These are phyloP conservation scores for Penicillium pulvis DNA, from an alignment of 495 filamentous ascomycete species.

Conservation along the genomic window DNA sequence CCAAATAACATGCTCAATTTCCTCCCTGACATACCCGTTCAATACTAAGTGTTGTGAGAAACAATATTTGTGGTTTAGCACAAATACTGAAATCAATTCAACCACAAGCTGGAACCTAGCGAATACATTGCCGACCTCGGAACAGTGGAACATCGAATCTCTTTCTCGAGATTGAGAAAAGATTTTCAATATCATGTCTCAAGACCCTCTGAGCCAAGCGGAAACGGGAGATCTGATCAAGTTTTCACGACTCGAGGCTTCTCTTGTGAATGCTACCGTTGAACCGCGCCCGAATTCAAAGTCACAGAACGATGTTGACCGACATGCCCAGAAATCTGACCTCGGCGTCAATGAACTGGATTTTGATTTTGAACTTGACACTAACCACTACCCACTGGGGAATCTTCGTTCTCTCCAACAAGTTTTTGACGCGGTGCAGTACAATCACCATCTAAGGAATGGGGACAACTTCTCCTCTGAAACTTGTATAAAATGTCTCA, in stretches of 20 bases:
- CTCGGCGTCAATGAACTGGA: slow-evolving; percentile 14
- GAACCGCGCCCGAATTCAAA: slow-evolving; percentile 15
- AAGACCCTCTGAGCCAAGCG: slow-evolving; percentile 11
- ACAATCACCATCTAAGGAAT: slow-evolving; percentile 11
- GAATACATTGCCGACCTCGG: too few relatives aligned
- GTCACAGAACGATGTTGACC: slow-evolving; percentile 13
- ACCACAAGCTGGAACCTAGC: neutral
- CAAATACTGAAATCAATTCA: neutral
- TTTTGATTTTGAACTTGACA: slow-evolving; percentile 13
- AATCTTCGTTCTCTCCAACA: slow-evolving; percentile 18
- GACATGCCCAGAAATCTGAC: slow-evolving; percentile 11
- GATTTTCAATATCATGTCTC: neutral
- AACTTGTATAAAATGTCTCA: slow-evolving; percentile 11
- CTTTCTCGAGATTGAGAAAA: neutral
- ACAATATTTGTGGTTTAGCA: too few relatives aligned
- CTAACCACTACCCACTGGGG: slow-evolving; percentile 8
- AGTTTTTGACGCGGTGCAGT: slow-evolving; percentile 18
- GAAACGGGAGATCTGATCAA: slow-evolving; percentile 14
- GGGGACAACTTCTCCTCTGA: slow-evolving; percentile 10
- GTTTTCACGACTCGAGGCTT: slow-evolving; percentile 15
- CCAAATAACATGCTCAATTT: neutral
- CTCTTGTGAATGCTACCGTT: slow-evolving; percentile 11
- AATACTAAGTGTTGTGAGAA: neutral
- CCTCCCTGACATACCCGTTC: neutral
- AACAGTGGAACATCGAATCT: neutral